Evolutionary conservation across 768 basidiomycete species (phyloP), one percentile per base, ranked within the genome.

Genomic region (Naganishia friedmannii): DNA sequence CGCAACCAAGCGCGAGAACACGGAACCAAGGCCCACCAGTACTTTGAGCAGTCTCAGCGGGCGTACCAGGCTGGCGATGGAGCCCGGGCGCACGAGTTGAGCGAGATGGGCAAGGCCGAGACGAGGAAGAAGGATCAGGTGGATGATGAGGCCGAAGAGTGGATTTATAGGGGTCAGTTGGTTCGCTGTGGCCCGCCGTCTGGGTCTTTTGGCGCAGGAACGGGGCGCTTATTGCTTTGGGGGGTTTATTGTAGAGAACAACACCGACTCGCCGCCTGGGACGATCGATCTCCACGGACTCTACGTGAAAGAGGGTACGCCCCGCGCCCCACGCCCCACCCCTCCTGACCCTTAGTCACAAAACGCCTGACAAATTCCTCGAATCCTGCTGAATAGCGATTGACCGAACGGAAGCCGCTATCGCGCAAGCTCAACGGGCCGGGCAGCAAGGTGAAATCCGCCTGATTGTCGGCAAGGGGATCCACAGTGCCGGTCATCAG

Each of bases 231-330:
- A n/a, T n/a, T n/a, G n/a, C n/a, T n/a, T n/a, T n/a, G n/a, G n/a
- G n/a, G n/a, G n/a, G n/a, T n/a, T n/a, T n/a, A 23, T 15, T 32
- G 54, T 57, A 79, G 78, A 76, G 48, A 81, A 81, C 76, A 81
- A 72, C 83, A 84, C 88, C 86, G 87, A 90, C 71, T 88, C 88
- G 65, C 80, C 85, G 69, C 85, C 85, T 0, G 90, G 89, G 1
- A 90, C 93, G 79, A 83, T 96, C 54, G 91, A 97, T 80, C 82
- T 97, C 28, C 94, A 97, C 77, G 94, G 92, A 1, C 83, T 98
- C 3, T 95, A 91, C 79, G 93, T 95, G 71, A 92, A 92, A 77
- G 95, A 98, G 82, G 75, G 74, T 74, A 37, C 68, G 70, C 53
- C 7, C 23, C n/a, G n/a, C n/a, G 1, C 48, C 13, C 15, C 23